These are phyloP conservation scores for Aspergillus affinis DNA, from an alignment of 495 filamentous ascomycete genomes.

Conservation along the genomic window DNA sequence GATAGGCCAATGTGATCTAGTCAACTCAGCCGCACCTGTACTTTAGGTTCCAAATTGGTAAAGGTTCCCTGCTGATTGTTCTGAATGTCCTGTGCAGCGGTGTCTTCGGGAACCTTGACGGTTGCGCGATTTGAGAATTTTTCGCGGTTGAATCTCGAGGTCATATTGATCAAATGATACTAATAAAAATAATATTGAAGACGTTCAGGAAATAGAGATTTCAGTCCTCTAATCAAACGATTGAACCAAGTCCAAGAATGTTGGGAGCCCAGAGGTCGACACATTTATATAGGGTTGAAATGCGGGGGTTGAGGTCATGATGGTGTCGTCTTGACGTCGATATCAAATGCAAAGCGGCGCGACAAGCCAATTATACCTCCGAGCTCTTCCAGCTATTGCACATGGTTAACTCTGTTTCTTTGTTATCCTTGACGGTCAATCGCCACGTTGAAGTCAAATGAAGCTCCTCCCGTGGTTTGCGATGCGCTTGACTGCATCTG, in stretches of 20 bases:
- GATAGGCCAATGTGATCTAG: not conserved
- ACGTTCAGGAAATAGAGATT: not conserved
- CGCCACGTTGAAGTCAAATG: not conserved
- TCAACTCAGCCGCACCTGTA: conserved; percentile 41
- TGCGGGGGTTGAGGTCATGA: conserved; percentile 15
- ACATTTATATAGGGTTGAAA: conserved; percentile 2
- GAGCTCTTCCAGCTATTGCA: not conserved
- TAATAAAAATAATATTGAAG: too few relatives aligned
- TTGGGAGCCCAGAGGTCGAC: not conserved
- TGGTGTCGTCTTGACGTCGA: conserved; percentile 11
- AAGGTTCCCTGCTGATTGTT: conserved; percentile 37
- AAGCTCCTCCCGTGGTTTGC: not conserved
- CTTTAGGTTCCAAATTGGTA: conserved; percentile 41
- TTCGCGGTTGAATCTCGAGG: conserved; percentile 51
- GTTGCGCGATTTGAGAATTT: conserved; percentile 65
- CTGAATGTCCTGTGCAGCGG: conserved; percentile 53
- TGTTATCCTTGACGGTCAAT: not conserved
- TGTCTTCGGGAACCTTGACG: conserved; percentile 52
- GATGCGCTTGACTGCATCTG: not conserved
- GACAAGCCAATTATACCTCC: not conserved
- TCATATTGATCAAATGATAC: conserved; percentile 4
- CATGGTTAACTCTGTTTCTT: not conserved
- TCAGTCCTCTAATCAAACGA: too few relatives aligned
- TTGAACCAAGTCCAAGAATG: not conserved
- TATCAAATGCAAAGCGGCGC: not conserved